A percentile compares a stretch with the other conserved stretches of the same genome.
Evolutionary conservation across 352 stramenopile species (phyloP).

Genomic region (Pythium guiyangense): DNA sequence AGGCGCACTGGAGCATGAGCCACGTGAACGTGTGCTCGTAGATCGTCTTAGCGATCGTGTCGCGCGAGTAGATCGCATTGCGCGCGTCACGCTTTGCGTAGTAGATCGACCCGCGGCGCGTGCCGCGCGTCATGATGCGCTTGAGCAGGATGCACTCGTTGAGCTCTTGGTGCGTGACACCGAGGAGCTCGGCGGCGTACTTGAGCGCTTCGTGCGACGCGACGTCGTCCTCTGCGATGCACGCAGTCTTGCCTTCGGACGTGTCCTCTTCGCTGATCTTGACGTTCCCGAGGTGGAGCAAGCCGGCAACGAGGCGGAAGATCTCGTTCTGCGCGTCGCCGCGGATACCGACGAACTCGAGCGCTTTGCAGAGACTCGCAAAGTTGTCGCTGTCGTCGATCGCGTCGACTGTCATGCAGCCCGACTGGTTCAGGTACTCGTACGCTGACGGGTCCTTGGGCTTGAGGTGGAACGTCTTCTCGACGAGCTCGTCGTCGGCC

Average conservation of each 20-base stretch:
- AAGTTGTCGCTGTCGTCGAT: slow-evolving; percentile 77
- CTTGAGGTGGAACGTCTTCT: slow-evolving; percentile 7
- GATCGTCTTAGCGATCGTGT: slow-evolving; percentile 89
- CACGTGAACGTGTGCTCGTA: slow-evolving; percentile 88
- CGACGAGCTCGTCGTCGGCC: slow-evolving; percentile 44
- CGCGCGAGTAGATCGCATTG: slow-evolving; percentile 75
- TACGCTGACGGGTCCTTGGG: slow-evolving; percentile 40
- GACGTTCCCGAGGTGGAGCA: slow-evolving; percentile 82
- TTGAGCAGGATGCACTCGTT: slow-evolving; percentile 74
- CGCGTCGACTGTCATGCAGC: slow-evolving; percentile 60
- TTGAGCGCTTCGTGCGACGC: slow-evolving; percentile 40
- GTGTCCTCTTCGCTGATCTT: slow-evolving; percentile 66
- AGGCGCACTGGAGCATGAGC: slow-evolving; percentile 84
- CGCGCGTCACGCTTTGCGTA: slow-evolving; percentile 57
- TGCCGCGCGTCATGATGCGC: slow-evolving; percentile 72
- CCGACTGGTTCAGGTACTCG: slow-evolving; percentile 72
- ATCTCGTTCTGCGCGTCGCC: slow-evolving; percentile 65
- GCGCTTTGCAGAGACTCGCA: slow-evolving; percentile 45
- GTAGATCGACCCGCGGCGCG: slow-evolving; percentile 73
- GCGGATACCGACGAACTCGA: slow-evolving; percentile 73
- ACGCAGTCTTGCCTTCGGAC: slow-evolving; percentile 67
- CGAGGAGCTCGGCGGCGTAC: slow-evolving; percentile 58
- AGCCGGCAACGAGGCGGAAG: slow-evolving; percentile 61
- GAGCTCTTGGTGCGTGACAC: slow-evolving; percentile 57
- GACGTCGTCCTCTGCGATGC: slow-evolving; percentile 40